These are phyloP conservation scores for Candida insectorum DNA, from an alignment of 805 yeast genomes.

Conservation along the genomic window DNA sequence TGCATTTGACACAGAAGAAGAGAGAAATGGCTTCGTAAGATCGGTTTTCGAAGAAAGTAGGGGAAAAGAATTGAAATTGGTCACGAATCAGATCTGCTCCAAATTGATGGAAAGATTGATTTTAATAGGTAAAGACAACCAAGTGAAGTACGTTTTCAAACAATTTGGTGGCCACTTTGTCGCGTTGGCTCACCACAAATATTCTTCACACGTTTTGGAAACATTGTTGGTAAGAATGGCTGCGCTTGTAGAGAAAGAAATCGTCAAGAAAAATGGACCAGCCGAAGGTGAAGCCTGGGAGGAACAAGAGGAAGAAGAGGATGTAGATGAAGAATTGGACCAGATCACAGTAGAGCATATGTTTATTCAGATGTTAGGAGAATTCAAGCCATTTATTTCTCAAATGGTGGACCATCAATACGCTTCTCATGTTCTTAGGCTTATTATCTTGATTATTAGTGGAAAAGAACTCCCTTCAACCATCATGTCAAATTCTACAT, in stretches of 20 bases:
- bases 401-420: slow-evolving; percentile 71
- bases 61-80: slow-evolving; percentile 88
- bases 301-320: slow-evolving; percentile 28
- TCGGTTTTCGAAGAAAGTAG: slow-evolving; percentile 81
- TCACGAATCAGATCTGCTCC: slow-evolving; percentile 92
- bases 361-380: slow-evolving; percentile 62
- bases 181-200: slow-evolving; percentile 80
- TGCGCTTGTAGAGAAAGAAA: slow-evolving; percentile 69
- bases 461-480: slow-evolving; percentile 79
- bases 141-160: slow-evolving; percentile 61
- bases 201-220: slow-evolving; percentile 91
- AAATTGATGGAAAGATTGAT: slow-evolving; percentile 85
- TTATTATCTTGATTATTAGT: slow-evolving; percentile 64
- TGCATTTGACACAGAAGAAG: slow-evolving; percentile 73
- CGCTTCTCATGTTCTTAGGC: slow-evolving; percentile 83
- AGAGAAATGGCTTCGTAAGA: slow-evolving; percentile 63
- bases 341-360: slow-evolving; percentile 61
- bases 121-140: slow-evolving; percentile 59
- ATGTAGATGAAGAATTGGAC: slow-evolving; percentile 23
- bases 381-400: slow-evolving; percentile 56
- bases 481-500: slow-evolving; percentile 61
- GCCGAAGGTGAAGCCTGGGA: slow-evolving; percentile 36
- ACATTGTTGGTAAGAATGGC: slow-evolving; percentile 77
- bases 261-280: slow-evolving; percentile 43
- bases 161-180: slow-evolving; percentile 72